These are phyloP conservation scores for Lanmaoa rubissima DNA, from an alignment of 768 basidiomycete genomes.

Conservation along the genomic window DNA sequence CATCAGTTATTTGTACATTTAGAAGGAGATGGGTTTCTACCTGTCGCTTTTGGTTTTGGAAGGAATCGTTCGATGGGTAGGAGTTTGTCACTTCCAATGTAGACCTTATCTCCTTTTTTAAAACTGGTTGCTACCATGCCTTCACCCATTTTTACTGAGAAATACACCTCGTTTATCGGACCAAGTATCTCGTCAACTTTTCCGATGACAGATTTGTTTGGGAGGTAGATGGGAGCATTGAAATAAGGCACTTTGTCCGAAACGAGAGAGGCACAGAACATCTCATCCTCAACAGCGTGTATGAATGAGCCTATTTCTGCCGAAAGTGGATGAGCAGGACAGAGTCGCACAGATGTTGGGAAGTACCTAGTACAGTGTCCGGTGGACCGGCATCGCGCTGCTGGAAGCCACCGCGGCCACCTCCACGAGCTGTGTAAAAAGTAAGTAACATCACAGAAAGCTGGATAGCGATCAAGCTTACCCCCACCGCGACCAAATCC, in stretches of 20 bases:
- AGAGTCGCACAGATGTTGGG: background rate
- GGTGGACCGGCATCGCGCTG: slow-evolving; percentile 78
- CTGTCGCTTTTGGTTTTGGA: slow-evolving; percentile 87
- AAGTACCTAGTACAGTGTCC: slow-evolving; percentile 67
- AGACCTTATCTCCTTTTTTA: slow-evolving; percentile 97
- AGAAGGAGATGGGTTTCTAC: slow-evolving; percentile 44
- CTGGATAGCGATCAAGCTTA: slow-evolving; percentile 13
- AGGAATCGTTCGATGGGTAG: slow-evolving; percentile 95
- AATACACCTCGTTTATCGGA: slow-evolving; percentile 97
- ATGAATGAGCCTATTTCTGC: slow-evolving; percentile 89
- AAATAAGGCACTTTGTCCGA: slow-evolving; percentile 96
- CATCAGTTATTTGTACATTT: slow-evolving; percentile 4
- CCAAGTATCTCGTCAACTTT: slow-evolving; percentile 99
- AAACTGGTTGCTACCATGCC: slow-evolving; percentile 96
- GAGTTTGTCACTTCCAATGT: slow-evolving; percentile 95
- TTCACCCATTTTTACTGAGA: slow-evolving; percentile 95
- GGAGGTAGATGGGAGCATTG: slow-evolving; percentile 96
- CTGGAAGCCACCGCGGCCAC: slow-evolving; percentile 67
- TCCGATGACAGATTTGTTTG: slow-evolving; percentile 94
- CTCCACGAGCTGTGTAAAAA: slow-evolving; percentile 48
- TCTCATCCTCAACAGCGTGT: slow-evolving; percentile 97
- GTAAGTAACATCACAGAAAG: background rate
- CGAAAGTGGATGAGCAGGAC: slow-evolving; percentile 7
- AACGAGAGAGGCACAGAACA: slow-evolving; percentile 87
- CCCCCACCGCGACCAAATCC: slow-evolving; percentile 58